Conservation (phyloP, 192 early-diverging fungal species). For the Chytriomyces sp. region DNA sequence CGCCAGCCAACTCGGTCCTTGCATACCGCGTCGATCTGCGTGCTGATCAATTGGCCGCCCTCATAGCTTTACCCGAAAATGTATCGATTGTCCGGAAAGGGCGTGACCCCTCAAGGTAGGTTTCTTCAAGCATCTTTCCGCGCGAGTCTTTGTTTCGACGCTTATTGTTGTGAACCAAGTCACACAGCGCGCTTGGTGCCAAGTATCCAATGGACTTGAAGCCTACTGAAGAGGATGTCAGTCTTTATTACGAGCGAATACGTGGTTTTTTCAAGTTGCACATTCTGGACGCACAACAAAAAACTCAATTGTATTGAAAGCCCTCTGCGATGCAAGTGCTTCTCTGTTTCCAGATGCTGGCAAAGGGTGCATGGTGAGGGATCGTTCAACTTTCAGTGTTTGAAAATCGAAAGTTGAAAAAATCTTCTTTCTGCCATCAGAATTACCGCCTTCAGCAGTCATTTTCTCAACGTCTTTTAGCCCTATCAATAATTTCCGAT, state of each 20-base stretch:
- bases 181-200: background rate
- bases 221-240: constrained; percentile 2
- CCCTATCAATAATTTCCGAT: background rate
- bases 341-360: background rate
- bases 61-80: background rate
- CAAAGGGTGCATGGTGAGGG: constrained; percentile 16
- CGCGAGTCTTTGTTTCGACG: background rate
- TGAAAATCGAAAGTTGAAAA: background rate
- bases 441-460: constrained; percentile 26
- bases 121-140: background rate
- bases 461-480: background rate
- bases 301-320: background rate
- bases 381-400: background rate
- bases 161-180: background rate
- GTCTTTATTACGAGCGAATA: constrained; percentile 1
- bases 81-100: background rate
- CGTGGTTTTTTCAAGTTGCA: constrained; percentile 6
- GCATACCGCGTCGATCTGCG: background rate
- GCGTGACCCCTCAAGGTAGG: background rate
- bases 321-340: constrained; percentile 20
- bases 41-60: background rate
- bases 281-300: background rate
- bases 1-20: too few species aligned
- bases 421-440: background rate
- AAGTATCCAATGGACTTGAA: background rate